Percentiles rank a stretch among this genome's conserved stretches.
phyloP scores from a whole-genome alignment of 495 filamentous ascomycete species.

The Sordaria brevicollis region DNA sequence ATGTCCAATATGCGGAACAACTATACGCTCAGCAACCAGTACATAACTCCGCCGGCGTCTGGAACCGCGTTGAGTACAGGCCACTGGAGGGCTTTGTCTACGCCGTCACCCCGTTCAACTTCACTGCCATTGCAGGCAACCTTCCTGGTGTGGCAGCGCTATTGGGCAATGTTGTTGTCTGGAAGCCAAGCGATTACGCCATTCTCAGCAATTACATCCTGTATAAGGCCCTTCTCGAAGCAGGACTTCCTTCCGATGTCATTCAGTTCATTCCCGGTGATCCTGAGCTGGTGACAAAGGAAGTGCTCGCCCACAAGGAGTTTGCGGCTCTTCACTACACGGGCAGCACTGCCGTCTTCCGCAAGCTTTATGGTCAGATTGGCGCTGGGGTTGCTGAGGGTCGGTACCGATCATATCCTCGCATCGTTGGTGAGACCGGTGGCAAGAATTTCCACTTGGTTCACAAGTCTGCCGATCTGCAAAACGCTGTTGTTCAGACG shows the following conservation, averaged over 20 bases:
- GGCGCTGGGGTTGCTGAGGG: slow-evolving; percentile 57
- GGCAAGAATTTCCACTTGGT: slow-evolving; percentile 91
- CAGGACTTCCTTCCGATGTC: slow-evolving; percentile 68
- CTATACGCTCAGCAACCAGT: slow-evolving; percentile 73
- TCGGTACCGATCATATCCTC: slow-evolving; percentile 63
- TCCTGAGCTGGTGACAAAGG: slow-evolving; percentile 60
- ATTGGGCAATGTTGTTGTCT: slow-evolving; percentile 79
- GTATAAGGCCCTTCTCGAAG: slow-evolving; percentile 79
- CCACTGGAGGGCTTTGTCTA: slow-evolving; percentile 84
- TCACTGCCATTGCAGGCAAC: slow-evolving; percentile 78
- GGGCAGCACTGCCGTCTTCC: slow-evolving; percentile 73
- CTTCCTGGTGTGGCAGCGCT: slow-evolving; percentile 62
- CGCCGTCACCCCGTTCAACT: slow-evolving; percentile 80
- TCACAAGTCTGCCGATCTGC: slow-evolving; percentile 60
- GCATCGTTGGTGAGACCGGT: slow-evolving; percentile 77
- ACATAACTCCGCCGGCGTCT: slow-evolving; percentile 66
- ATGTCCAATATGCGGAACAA: slow-evolving; percentile 80
- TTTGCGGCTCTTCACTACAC: slow-evolving; percentile 75
- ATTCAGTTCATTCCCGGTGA: slow-evolving; percentile 78
- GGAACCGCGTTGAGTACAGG: slow-evolving; percentile 76
- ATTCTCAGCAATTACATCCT: slow-evolving; percentile 65
- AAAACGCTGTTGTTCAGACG: slow-evolving; percentile 70
- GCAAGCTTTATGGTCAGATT: slow-evolving; percentile 60
- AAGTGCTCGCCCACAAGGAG: slow-evolving; percentile 55
- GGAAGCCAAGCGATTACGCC: slow-evolving; percentile 77